Evolutionary conservation across 495 filamentous ascomycete species (phyloP).

Genomic region (Penicillium simplicissimum): DNA sequence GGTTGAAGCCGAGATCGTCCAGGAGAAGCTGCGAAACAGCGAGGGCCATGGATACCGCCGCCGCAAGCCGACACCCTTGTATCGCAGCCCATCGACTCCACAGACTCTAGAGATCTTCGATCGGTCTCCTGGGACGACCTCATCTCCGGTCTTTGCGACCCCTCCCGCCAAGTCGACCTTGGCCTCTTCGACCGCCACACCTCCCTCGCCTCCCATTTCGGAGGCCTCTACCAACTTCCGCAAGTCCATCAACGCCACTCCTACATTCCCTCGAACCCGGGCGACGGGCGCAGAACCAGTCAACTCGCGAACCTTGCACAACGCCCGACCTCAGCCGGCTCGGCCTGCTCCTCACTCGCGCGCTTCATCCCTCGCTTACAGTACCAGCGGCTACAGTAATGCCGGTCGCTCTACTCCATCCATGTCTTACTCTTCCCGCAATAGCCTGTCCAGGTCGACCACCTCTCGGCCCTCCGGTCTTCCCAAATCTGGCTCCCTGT

Average conservation of each 20-base stretch:
- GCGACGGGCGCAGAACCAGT: conserved; percentile 39
- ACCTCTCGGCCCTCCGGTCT: conserved; percentile 43
- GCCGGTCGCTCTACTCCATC: conserved; percentile 41
- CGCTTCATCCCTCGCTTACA: conserved; percentile 53
- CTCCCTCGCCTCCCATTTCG: conserved; percentile 64
- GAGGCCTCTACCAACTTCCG: conserved; percentile 49
- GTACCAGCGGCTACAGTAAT: conserved; percentile 41
- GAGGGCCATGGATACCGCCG: conserved; percentile 55
- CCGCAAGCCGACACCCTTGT: conserved; percentile 53
- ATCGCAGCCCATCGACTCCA: conserved; percentile 49
- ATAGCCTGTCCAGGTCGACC: conserved; percentile 36
- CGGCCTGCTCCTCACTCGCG: conserved; percentile 49
- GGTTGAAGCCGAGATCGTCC: conserved; percentile 91
- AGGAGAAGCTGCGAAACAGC: conserved; percentile 81
- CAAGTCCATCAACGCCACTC: conserved; percentile 48
- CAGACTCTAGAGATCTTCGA: conserved; percentile 53
- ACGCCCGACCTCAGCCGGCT: conserved; percentile 45
- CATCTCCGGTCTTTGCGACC: conserved; percentile 70
- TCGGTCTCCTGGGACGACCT: conserved; percentile 62
- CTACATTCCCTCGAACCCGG: conserved; percentile 43
- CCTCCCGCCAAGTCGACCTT: conserved; percentile 69
- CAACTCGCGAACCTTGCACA: conserved; percentile 39
- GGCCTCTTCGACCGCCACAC: conserved; percentile 75
- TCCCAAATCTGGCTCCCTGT: conserved; percentile 81
- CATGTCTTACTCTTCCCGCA: conserved; percentile 39